Conservation (phyloP, 176 grass and related monocot genomes). For the Phoenix dactylifera region DNA sequence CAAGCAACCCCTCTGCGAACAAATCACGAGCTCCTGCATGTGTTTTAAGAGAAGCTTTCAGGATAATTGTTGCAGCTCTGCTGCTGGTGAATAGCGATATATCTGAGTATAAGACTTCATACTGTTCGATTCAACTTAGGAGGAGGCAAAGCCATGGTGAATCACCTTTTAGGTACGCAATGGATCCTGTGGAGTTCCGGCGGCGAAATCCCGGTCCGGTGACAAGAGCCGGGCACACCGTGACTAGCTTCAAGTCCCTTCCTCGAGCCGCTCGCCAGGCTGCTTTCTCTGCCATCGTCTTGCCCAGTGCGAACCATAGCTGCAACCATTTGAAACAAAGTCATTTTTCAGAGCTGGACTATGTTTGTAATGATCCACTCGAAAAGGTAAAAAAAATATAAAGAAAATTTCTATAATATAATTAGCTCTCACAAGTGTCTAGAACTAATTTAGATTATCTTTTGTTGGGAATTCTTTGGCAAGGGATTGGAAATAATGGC, state of each 20-base stretch:
- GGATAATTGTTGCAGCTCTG: background rate
- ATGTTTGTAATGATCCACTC: no score
- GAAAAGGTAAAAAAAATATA: no score
- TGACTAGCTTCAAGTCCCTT: slow-evolving; percentile 79
- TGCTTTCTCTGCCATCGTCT: slow-evolving; percentile 85
- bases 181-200: slow-evolving; percentile 74
- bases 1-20: slow-evolving; percentile 67
- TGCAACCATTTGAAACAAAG: slow-evolving; percentile 10
- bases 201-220: slow-evolving; percentile 74
- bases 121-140: no score
- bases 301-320: slow-evolving; percentile 89
- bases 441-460: no score
- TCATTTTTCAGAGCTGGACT: background rate
- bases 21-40: slow-evolving; percentile 52
- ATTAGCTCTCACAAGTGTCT: no score
- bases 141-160: no score
- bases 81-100: no score
- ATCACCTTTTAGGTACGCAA: slow-evolving; percentile 93
- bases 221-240: slow-evolving; percentile 69
- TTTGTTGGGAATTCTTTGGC: no score
- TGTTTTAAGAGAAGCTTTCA: background rate
- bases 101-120: no score
- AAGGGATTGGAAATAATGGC: no score
- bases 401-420: no score
- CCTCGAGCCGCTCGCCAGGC: slow-evolving; percentile 85